Evolutionary conservation across 306 rosid genomes (phyloP).

Genomic region (Malus sieversii): DNA sequence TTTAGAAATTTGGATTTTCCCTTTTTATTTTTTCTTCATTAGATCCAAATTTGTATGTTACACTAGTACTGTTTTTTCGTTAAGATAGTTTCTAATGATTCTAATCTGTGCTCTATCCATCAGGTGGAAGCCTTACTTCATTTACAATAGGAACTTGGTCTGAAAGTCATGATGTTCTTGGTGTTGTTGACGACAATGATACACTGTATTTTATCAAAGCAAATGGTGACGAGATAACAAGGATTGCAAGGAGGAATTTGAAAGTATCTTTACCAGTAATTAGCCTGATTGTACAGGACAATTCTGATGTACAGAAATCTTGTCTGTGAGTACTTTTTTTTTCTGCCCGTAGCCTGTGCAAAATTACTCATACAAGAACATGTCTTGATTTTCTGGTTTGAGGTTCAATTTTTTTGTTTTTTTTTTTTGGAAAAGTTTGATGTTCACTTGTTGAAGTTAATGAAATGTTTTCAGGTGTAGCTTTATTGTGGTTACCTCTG

Average conservation of each 20-base stretch:
- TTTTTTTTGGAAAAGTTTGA: too few species aligned
- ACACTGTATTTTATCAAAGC: constrained; percentile 68
- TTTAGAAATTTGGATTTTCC: not conserved
- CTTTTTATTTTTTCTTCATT: not conserved
- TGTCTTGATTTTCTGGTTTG: constrained; percentile 16
- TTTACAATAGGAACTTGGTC: constrained; percentile 89
- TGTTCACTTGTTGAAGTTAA: constrained; percentile 17
- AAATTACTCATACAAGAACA: not conserved
- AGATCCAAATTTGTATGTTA: not conserved
- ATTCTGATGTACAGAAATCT: constrained; percentile 35
- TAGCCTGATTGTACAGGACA: constrained; percentile 43
- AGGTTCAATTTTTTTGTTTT: not conserved
- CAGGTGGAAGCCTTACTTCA: constrained; percentile 55
- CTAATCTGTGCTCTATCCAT: constrained; percentile 21
- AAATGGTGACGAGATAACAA: constrained; percentile 63
- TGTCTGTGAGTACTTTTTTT: constrained; percentile 47
- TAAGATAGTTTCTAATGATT: constrained; percentile 13
- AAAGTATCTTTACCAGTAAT: constrained; percentile 59
- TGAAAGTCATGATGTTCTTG: constrained; percentile 69
- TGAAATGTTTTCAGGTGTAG: constrained; percentile 57
- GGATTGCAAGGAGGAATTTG: constrained; percentile 52
- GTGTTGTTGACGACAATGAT: constrained; percentile 67
- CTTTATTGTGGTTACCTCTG: constrained; percentile 62
- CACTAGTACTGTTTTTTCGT: not conserved
- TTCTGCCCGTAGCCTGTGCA: constrained; percentile 8